Percentiles rank a stretch among this genome's conserved stretches.
Evolutionary conservation across 495 filamentous ascomycete genomes (phyloP).

Genomic region (Xylaria longipes): DNA sequence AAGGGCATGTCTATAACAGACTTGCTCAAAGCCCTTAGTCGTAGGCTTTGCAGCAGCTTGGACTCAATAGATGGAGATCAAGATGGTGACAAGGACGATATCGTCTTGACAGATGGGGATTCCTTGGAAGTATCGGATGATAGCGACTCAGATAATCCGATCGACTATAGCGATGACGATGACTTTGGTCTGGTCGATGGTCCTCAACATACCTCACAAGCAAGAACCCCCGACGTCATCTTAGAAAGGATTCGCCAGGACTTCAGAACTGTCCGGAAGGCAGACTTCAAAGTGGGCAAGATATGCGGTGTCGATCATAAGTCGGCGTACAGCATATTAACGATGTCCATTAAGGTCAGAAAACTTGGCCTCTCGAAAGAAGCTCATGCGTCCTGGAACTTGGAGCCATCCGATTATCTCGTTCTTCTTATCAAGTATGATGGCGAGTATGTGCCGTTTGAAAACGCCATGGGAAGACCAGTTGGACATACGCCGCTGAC

Average conservation of each 20-base stretch:
- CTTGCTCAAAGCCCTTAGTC: slow-evolving; percentile 37
- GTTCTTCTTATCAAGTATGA: slow-evolving; percentile 77
- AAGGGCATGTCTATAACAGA: slow-evolving; percentile 31
- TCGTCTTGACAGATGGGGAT: slow-evolving; percentile 22
- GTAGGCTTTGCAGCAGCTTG: slow-evolving; percentile 30
- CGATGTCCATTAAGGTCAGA: slow-evolving; percentile 68
- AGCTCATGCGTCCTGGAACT: slow-evolving; percentile 77
- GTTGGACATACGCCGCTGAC: background rate
- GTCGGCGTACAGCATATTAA: slow-evolving; percentile 55
- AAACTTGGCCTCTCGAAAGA: slow-evolving; percentile 81
- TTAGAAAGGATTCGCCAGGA: slow-evolving; percentile 63
- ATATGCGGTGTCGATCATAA: slow-evolving; percentile 56
- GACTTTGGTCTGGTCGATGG: slow-evolving; percentile 27
- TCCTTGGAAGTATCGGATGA: slow-evolving; percentile 42
- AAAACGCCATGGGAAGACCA: slow-evolving; percentile 35
- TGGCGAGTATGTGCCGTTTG: slow-evolving; percentile 61
- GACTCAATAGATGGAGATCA: background rate
- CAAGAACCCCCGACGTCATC: slow-evolving; percentile 12
- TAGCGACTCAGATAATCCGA: slow-evolving; percentile 32
- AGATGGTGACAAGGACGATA: slow-evolving; percentile 39
- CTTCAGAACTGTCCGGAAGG: slow-evolving; percentile 62
- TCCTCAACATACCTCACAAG: background rate
- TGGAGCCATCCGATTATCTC: slow-evolving; percentile 71
- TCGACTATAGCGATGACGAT: slow-evolving; percentile 36
- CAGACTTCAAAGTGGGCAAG: slow-evolving; percentile 79